These are phyloP conservation scores for Endoconidiophora laricicola DNA, from an alignment of 2,329 filamentous ascomycete species.

Conservation along the genomic window DNA sequence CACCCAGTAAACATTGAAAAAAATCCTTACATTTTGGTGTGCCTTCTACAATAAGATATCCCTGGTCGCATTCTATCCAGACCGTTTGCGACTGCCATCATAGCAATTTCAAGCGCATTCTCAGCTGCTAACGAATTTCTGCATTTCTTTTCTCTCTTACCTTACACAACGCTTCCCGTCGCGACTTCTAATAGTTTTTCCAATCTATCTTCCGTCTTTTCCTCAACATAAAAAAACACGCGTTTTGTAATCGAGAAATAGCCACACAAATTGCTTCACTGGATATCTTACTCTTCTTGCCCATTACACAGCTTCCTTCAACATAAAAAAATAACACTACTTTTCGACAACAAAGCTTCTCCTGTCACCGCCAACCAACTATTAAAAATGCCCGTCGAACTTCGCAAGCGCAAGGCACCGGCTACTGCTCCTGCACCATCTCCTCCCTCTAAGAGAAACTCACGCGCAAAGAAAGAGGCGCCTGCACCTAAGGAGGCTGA, in stretches of 20 bases:
- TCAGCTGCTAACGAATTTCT: not conserved
- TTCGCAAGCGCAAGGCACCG: constrained; percentile 45
- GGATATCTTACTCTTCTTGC: no score
- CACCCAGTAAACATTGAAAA: no score
- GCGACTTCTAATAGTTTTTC: not conserved
- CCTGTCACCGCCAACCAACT: not conserved
- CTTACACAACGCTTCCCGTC: not conserved
- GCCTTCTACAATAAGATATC: constrained; percentile 10
- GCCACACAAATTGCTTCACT: no score
- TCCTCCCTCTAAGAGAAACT: constrained; percentile 22
- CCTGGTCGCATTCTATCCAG: constrained; percentile 14
- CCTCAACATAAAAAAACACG: not conserved
- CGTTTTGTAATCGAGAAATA: not conserved
- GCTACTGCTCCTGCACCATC: constrained; percentile 29
- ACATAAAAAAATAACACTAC: no score
- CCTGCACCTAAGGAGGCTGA: constrained; percentile 5
- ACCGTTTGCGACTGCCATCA: not conserved
- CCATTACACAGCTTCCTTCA: no score
- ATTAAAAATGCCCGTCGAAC: constrained; percentile 35
- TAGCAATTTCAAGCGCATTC: constrained; percentile 3
- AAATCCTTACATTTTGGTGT: not conserved
- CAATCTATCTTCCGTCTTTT: not conserved
- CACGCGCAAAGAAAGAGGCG: constrained; percentile 22
- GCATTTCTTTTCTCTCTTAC: constrained; percentile 7
- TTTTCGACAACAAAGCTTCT: no score